Percentiles rank a stretch among this genome's conserved stretches.
Evolutionary conservation across 192 early-diverging fungal genomes (phyloP).

Genomic region (Coemansia sp.): DNA sequence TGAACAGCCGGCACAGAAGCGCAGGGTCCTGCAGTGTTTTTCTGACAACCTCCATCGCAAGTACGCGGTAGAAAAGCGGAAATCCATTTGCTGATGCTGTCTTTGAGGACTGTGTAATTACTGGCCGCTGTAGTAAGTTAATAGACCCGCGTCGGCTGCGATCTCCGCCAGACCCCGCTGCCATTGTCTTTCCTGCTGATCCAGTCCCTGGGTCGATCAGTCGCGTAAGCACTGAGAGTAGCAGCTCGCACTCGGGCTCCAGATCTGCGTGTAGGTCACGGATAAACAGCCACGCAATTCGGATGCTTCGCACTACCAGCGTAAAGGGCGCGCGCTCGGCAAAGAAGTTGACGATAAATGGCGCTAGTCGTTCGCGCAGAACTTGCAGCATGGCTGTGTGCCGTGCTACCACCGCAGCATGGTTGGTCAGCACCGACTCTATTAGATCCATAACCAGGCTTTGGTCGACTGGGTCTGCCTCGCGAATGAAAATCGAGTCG

Average conservation of each 20-base stretch:
- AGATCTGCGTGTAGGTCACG: conserved; percentile 54
- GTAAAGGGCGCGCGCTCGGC: conserved; percentile 81
- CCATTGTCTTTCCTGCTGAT: background rate
- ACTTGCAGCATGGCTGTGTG: conserved; percentile 70
- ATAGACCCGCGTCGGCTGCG: conserved; percentile 16
- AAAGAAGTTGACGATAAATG: conserved; percentile 90
- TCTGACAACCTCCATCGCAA: conserved; percentile 48
- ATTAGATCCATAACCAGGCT: conserved; percentile 89
- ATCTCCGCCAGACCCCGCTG: background rate
- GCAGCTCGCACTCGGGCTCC: conserved; percentile 88
- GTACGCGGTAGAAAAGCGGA: conserved; percentile 42
- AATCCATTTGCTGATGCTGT: conserved; percentile 3
- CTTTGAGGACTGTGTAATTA: conserved; percentile 4
- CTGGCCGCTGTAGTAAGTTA: conserved; percentile 2
- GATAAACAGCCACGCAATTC: conserved; percentile 77
- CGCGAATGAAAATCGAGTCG: conserved; percentile 62
- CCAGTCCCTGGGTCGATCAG: conserved; percentile 72
- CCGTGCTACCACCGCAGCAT: conserved; percentile 73
- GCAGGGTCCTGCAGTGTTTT: conserved; percentile 61
- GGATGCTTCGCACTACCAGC: conserved; percentile 75
- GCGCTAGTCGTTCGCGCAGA: conserved; percentile 82
- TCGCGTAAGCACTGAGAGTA: conserved; percentile 84
- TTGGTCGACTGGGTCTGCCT: conserved; percentile 54
- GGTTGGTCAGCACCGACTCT: conserved; percentile 82
- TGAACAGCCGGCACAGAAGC: conserved; percentile 68